Base-by-base conservation (phyloP, 225 moss, liverwort and hornwort genomes). In the Bryoerythrophyllum caledonicum region DNA sequence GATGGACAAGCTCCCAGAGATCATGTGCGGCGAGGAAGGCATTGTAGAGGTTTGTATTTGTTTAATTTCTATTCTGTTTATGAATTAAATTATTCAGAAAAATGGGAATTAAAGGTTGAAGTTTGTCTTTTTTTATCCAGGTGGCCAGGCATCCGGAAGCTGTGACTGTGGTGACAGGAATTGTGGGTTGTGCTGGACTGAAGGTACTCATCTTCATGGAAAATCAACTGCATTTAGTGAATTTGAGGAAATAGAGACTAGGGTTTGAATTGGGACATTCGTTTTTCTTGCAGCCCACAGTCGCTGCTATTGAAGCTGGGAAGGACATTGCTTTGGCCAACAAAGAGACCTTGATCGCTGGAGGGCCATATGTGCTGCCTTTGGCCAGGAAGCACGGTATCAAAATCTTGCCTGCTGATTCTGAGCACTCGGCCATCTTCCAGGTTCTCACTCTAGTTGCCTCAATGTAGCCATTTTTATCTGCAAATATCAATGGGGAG, bases 351-450 rank as follows among this genome's bases (percentile, higher is more conserved):
- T 81, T 97, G 80, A 97, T 97, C 57, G 96, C 96, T 73, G 96
- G 96, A 73, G 96, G 96, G 46, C 96, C 96, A 11, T 97, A 93
- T 83, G 91, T 97, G 20, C 83, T 97, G 32, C 96, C 96, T n/a
- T 90, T 97, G 21, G 94, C 94, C n/a, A 86, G 80, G 79, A 93
- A 97, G 74, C 89, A 97, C 63, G 90, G 87, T 41, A 91, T 91
- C 19, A 97, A 94, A 56, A 93, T 97, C 66, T 83, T 97, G 41
- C 96, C 96, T 48, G 96, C 94, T 67, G 96, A 97, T 73, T 97
- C 96, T 23, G 96, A 97, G 74, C 96, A 97, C 87, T 97, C 96
- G 16, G 96, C 96, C 58, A 94, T 97, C 76, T 97, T 97, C 65
- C 96, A 96, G 91, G 96, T 92, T 68, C 44, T 17, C 34, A 6